Conservation (phyloP, 768 basidiomycete species). For the Boletellus ananiceps region DNA sequence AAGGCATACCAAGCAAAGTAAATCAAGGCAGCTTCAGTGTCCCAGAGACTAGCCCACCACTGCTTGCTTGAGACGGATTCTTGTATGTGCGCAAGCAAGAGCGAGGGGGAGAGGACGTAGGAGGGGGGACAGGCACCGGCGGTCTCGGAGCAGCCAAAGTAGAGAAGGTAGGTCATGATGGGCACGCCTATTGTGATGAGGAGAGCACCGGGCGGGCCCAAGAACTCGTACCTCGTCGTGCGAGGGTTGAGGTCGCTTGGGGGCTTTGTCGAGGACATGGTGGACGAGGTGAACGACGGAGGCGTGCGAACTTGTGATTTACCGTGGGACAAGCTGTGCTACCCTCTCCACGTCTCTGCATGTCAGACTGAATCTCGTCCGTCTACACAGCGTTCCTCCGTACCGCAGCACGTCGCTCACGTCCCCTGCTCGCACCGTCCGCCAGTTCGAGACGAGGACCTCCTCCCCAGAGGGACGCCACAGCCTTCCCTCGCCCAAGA, state of each 20-base stretch:
- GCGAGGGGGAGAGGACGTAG: slow-evolving; percentile 32
- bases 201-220: slow-evolving; percentile 75
- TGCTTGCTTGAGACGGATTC: slow-evolving; percentile 41
- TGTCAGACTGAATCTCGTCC: slow-evolving; percentile 74
- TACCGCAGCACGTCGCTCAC: slow-evolving; percentile 36
- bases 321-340: background rate
- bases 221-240: slow-evolving; percentile 73
- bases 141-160: slow-evolving; percentile 70
- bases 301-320: background rate
- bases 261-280: slow-evolving; percentile 20
- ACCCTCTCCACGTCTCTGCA: slow-evolving; percentile 79
- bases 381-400: slow-evolving; percentile 54
- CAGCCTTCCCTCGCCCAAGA: slow-evolving; percentile 25
- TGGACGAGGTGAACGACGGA: background rate
- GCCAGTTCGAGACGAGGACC: slow-evolving; percentile 54
- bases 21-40: slow-evolving; percentile 65
- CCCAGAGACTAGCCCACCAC: slow-evolving; percentile 81
- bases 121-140: slow-evolving; percentile 67
- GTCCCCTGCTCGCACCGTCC: slow-evolving; percentile 41
- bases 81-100: slow-evolving; percentile 36
- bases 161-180: slow-evolving; percentile 64
- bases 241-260: slow-evolving; percentile 53
- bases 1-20: slow-evolving; percentile 93
- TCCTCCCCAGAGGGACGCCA: slow-evolving; percentile 26
- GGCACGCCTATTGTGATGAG: slow-evolving; percentile 70